Base-by-base conservation (phyloP, 2,329 filamentous ascomycete species). In the Exophiala viscosa region DNA sequence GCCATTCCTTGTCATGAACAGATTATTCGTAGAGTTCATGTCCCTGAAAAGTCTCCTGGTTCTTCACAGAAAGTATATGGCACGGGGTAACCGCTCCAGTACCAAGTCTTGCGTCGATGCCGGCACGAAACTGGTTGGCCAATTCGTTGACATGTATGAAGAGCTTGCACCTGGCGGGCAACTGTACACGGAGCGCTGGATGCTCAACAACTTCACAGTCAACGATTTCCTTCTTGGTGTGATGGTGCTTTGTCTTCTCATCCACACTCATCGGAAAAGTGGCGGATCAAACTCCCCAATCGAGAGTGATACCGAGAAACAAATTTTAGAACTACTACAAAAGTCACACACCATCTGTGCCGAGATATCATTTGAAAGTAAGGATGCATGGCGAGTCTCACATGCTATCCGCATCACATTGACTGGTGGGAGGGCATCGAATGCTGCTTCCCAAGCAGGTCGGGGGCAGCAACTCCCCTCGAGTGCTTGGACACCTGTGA, bases 161-260 rank as follows among this genome's bases (percentile, higher is more conserved):
- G 76, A 80, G 34, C 75, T 70, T 3, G 72, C 74, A 48, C 80
- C 80, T 0, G 81, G 81, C 1, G 78, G 77, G 7, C 69, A 79
- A 20, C 66, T 86, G 10, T 69, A 72, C 54, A 69, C 72, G 23
- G 73, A 78, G 35, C 73, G 74, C 5, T 84, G 80, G 77, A 82
- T 83, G 58, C 65, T 83, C 14, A 78, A 76, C 2, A 79, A 78
- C 1, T 66, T 85, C 2, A 75, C 78, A 6, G 74, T 80, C 41
- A 80, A 83, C 43, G 82, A 86, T 62, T 85, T 81, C 46, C 67
- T 86, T 43, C 72, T 85, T 2, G 81, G 81, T 0, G 76, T 79
- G 48, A 81, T 82, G 75, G 74, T 85, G 13, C 61, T 86, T 2
- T 84, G 80, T 54, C 68, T 85, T 32, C 66, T 67, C 9, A 41